These are phyloP conservation scores for Mortierella sp. DNA, from an alignment of 371 early-diverging fungal genomes.

Conservation along the genomic window DNA sequence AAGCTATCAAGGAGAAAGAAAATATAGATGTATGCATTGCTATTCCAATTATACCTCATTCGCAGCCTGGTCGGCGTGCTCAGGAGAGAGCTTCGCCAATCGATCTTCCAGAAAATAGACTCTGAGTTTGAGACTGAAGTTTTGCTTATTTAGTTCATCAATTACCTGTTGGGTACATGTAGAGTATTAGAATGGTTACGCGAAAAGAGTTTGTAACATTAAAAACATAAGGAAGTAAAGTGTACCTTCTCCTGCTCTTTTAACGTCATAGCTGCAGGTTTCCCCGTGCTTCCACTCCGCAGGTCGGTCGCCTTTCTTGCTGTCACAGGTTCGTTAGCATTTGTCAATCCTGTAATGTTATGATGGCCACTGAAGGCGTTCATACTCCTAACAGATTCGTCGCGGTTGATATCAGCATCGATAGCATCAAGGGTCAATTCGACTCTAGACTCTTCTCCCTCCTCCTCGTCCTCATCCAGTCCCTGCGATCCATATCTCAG, in stretches of 20 bases:
- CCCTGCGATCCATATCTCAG: conserved; percentile 25
- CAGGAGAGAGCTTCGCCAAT: conserved; percentile 69
- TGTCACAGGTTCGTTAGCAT: conserved; percentile 16
- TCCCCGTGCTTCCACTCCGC: conserved; percentile 32
- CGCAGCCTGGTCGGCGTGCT: conserved; percentile 64
- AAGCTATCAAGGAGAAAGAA: not conserved
- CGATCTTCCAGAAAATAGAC: conserved; percentile 76
- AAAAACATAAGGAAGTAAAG: not conserved
- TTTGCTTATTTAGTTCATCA: conserved; percentile 77
- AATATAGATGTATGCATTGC: not conserved
- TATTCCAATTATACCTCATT: conserved; percentile 63
- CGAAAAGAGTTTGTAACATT: not conserved
- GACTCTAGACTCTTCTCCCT: conserved; percentile 45
- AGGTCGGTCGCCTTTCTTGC: conserved; percentile 27
- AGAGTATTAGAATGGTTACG: not conserved
- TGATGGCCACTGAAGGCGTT: conserved; percentile 17
- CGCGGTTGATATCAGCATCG: conserved; percentile 52
- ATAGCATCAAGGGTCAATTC: conserved; percentile 46
- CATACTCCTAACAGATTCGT: conserved; percentile 36
- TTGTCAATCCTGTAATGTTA: conserved; percentile 17
- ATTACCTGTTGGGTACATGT: conserved; percentile 64
- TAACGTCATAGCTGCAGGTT: conserved; percentile 63
- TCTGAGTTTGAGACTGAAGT: conserved; percentile 76
- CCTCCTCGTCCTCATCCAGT: conserved; percentile 42
- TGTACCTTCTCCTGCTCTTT: conserved; percentile 76